Evolutionary conservation across 139 green algal genomes (phyloP), one percentile per base, ranked within the genome.

Genomic region (Chlamydomonas asymmetrica): DNA sequence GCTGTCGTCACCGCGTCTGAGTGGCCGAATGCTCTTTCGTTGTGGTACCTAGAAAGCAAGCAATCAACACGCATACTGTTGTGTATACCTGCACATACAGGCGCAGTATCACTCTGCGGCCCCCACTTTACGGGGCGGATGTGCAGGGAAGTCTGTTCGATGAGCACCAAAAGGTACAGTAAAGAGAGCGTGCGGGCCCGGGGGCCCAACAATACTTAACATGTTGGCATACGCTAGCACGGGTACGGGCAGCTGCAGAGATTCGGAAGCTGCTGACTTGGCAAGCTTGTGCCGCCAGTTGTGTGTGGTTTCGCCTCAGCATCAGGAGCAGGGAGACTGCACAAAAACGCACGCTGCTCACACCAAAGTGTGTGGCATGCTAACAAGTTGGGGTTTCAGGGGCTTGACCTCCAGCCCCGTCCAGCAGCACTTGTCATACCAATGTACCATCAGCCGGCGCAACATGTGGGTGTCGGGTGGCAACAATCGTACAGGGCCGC

Each of bases 61-160:
- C 45, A 52, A 16, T 52, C 45, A 52, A 10, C 13, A 25, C 13
- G 13, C 45, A 52, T 52, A 25, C 45, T 13, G 45, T 52, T 25
- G 13, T 52, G 45, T 52, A 52, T 16, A 25, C 13, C 45, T 16
- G 45, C 45, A 52, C 45, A 10, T 52, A 16, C 45, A 10, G 45
- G 13, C 18, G 45, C 45, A 10, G 45, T 52, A 69, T 96, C 25
- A 89, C 78, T 5, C 73, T 87, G 25, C 73, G 72, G 37, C 88
- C 90, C 7, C 93, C 93, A 3, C 80, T 96, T 27, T 97, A 97
- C 85, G 93, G 93, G 25, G 93, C 93, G 2, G 93, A 97, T 72
- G 82, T 89, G 13, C 52, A 79, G 0, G 88, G 91, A 0, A 87
- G 77, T 10, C 80, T 97, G 31, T 97, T 93, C 71, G 93, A 97